These are phyloP conservation scores for Ilyonectria robusta DNA, from an alignment of 2,329 filamentous ascomycete species.

Conservation along the genomic window DNA sequence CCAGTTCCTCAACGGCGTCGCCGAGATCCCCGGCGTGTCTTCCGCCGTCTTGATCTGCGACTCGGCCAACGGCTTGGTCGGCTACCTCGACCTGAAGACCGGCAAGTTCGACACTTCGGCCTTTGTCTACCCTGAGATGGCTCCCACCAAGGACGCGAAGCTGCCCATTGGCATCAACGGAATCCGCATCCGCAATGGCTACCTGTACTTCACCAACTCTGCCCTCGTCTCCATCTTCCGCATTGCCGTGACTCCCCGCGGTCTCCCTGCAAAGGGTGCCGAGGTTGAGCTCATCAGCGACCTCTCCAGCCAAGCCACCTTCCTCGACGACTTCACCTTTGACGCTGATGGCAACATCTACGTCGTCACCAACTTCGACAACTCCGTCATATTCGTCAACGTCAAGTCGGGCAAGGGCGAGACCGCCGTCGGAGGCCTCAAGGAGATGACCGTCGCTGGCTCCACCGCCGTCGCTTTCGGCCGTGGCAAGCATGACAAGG, in stretches of 20 bases:
- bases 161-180: constrained; percentile 39
- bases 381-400: constrained; percentile 38
- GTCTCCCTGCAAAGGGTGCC: constrained; percentile 31
- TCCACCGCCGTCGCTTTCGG: constrained; percentile 40
- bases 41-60: constrained; percentile 33
- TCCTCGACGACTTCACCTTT: constrained; percentile 44
- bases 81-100: constrained; percentile 26
- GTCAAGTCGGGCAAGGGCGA: constrained; percentile 27
- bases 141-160: neutral
- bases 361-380: constrained; percentile 39
- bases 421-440: constrained; percentile 31
- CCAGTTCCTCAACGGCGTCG: constrained; percentile 26
- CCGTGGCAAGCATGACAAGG: constrained; percentile 25
- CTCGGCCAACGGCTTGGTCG: constrained; percentile 24
- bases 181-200: constrained; percentile 28
- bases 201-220: constrained; percentile 39
- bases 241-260: constrained; percentile 31
- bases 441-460: constrained; percentile 40
- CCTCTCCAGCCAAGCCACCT: constrained; percentile 24
- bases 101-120: constrained; percentile 26
- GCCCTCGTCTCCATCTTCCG: constrained; percentile 34
- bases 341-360: constrained; percentile 40
- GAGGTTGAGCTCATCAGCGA: constrained; percentile 38
- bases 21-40: constrained; percentile 26
- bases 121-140: constrained; percentile 33